phyloP scores from a whole-genome alignment of 2,329 filamentous ascomycete species.

The Cryphonectria naterciae region DNA sequence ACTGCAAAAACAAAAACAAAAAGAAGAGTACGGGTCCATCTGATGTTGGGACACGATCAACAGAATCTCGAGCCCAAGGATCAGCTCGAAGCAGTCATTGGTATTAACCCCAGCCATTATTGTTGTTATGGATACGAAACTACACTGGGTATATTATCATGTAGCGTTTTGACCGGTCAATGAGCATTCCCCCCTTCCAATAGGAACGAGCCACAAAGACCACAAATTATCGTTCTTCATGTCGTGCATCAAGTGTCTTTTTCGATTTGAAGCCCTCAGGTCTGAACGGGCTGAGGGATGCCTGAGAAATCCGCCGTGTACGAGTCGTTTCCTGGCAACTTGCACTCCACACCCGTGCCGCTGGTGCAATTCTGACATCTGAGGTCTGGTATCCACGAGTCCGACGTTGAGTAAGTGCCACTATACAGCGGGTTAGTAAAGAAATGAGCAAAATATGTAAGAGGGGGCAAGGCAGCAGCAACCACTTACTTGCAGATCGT shows the following conservation, averaged over 20 bases:
- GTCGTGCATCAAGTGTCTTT: background rate
- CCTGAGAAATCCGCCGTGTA: conserved; percentile 18
- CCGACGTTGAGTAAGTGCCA: conserved; percentile 18
- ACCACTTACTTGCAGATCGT: conserved; percentile 41
- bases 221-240: background rate
- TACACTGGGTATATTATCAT: conserved; percentile 17
- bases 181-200: background rate
- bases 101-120: background rate
- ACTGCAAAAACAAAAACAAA: background rate
- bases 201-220: background rate
- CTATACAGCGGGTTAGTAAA: conserved; percentile 22
- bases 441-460: conserved; percentile 25
- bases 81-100: background rate
- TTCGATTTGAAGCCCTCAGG: background rate
- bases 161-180: background rate
- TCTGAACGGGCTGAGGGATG: conserved; percentile 1
- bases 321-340: conserved; percentile 15
- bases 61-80: background rate
- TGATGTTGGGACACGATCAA: background rate
- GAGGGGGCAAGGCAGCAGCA: no score
- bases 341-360: conserved; percentile 19
- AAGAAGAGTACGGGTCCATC: background rate
- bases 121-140: background rate
- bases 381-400: conserved; percentile 24
- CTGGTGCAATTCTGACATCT: conserved; percentile 15